Evolutionary conservation across 1,284 basidiomycete genomes (phyloP), one percentile per base, ranked within the genome.

Genomic region (Moesziomyces parantarcticus): DNA sequence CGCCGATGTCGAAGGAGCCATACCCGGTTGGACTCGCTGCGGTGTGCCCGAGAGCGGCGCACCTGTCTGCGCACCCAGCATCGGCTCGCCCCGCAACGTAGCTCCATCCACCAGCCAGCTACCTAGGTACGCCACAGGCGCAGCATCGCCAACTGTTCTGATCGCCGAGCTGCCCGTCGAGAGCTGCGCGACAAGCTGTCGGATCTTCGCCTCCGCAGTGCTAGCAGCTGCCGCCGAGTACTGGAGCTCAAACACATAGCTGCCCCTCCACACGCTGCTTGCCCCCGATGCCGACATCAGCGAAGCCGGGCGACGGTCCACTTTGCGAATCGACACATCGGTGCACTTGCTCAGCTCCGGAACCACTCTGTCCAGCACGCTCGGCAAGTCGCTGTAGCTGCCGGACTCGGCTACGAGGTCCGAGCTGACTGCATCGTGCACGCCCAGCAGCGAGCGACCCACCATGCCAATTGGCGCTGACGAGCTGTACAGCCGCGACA

Each of bases 161-260:
- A 11, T 23, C 13, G 57, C 47, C n/a, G 52, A 51, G 54, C 57
- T 51, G 36, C 49, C 64, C 8, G 41, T 7, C 13, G 68, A 62
- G 16, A 66, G 20, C 16, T 57, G 43, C 7, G 58, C 41, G 20
- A 69, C 62, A 20, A 61, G n/a, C 43, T 65, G 61, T n/a, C 53
- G 54, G 32, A 64, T 61, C 41, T 63, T 46, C 14, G 41, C 43
- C 25, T 66, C 60, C 14, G 62, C 63, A 1, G 20, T 9, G 22
- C 20, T n/a, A 7, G 56, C 59, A 23, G 48, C 43, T 42, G 41
- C 36, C 3, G 59, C 59, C 8, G 69, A 21, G 25, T 62, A 72
- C 48, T 72, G 55, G 42, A 75, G 40, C 57, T 75, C 72, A n/a
- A 75, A 44, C 22, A 75, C 46, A 14, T 75, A 75, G 41, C 55